phyloP scores from a whole-genome alignment of 306 rosid genomes.

The cucumber (Cucumis sativus) region DNA sequence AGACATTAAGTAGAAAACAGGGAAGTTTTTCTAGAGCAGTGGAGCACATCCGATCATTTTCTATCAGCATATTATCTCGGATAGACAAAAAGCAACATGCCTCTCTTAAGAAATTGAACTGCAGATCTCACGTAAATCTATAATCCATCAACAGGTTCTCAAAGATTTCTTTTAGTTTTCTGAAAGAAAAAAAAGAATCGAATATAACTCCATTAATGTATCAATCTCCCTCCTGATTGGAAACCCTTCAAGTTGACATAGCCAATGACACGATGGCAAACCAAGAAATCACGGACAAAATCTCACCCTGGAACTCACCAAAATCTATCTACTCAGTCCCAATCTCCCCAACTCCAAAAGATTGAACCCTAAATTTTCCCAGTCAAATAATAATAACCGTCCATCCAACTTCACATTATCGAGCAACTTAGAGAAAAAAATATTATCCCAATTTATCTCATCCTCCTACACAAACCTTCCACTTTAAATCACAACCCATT shows the following conservation, averaged over 20 bases:
- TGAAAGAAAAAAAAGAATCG: not conserved
- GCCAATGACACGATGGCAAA: not conserved
- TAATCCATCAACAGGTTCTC: not conserved
- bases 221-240: not conserved
- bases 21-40: not conserved
- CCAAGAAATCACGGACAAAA: not conserved
- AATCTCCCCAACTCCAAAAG: not conserved
- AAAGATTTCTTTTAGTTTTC: not conserved
- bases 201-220: not conserved
- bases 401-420: conserved; percentile 4
- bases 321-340: not conserved
- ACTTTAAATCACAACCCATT: not conserved
- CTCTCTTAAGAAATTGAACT: not conserved
- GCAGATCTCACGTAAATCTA: not conserved
- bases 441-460: not conserved
- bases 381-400: not conserved
- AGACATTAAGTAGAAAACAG: not conserved
- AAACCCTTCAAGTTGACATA: not conserved
- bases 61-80: not conserved
- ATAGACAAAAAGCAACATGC: not conserved
- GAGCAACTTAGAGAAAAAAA: not conserved
- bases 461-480: not conserved
- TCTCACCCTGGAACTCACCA: not conserved
- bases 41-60: not conserved
- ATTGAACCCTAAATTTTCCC: not conserved